Percentiles rank a stretch among this genome's conserved stretches.
Conservation (phyloP, 2,329 filamentous ascomycete genomes). For the Beauveria sp. region DNA sequence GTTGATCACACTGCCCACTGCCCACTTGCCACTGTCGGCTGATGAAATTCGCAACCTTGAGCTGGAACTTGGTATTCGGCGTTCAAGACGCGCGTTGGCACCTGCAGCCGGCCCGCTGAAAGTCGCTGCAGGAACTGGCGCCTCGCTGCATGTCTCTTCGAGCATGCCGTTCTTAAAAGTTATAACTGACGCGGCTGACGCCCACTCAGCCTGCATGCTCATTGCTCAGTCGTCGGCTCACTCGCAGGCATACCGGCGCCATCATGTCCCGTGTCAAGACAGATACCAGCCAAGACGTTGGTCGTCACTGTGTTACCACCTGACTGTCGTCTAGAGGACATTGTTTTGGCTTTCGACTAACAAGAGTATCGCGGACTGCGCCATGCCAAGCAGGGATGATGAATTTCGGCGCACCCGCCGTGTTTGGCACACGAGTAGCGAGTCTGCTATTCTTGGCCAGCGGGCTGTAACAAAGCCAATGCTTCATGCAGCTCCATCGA, state of each 20-base stretch:
- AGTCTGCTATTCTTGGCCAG: not conserved
- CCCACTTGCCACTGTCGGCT: not conserved
- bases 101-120: not conserved
- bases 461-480: not conserved
- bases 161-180: not conserved
- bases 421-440: not conserved
- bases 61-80: not conserved
- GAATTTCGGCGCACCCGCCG: not conserved
- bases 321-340: not conserved
- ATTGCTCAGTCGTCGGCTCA: not conserved
- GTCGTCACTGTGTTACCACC: not conserved
- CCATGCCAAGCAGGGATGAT: not conserved
- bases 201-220: not conserved
- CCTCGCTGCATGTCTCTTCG: conserved; percentile 2
- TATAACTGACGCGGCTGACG: not conserved
- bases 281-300: not conserved
- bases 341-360: not conserved
- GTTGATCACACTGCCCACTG: not conserved
- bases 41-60: not conserved
- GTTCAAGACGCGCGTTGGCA: not conserved
- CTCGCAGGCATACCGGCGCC: not conserved
- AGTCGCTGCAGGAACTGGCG: not conserved
- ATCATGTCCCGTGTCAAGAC: not conserved
- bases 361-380: not conserved
- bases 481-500: not conserved